Evolutionary conservation across 192 early-diverging fungal genomes (phyloP).

Genomic region (Thamnidium elegans): DNA sequence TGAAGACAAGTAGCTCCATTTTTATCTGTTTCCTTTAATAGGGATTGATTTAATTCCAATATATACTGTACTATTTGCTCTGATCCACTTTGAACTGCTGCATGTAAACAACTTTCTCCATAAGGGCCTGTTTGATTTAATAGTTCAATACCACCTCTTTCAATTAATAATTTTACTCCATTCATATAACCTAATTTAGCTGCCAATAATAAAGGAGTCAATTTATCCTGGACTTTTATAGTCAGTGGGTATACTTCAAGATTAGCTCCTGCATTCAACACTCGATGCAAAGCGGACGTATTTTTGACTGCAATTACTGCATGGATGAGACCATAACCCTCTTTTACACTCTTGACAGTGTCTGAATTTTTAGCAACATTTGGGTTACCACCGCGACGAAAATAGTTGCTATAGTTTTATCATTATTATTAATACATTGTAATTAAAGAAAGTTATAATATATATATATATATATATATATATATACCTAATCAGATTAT

Average conservation of each 20-base stretch:
- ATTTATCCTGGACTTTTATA: slow-evolving; percentile 1
- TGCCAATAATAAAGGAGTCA: slow-evolving; percentile 24
- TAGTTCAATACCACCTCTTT: slow-evolving; percentile 18
- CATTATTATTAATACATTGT: neutral
- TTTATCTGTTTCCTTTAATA: slow-evolving; percentile 19
- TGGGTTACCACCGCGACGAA: slow-evolving; percentile 26
- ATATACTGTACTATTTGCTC: slow-evolving; percentile 19
- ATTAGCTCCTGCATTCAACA: slow-evolving; percentile 29
- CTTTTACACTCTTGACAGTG: slow-evolving; percentile 16
- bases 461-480: neutral
- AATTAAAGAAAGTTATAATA: neutral
- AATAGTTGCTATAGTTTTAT: slow-evolving; percentile 24
- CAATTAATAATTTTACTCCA: slow-evolving; percentile 25
- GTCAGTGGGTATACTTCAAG: slow-evolving; percentile 21
- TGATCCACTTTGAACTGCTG: slow-evolving; percentile 17
- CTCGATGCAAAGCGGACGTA: slow-evolving; percentile 18
- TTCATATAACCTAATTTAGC: slow-evolving; percentile 25
- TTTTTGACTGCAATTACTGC: slow-evolving; percentile 22
- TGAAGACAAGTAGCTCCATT: slow-evolving; percentile 28
- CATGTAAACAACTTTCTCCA: slow-evolving; percentile 16
- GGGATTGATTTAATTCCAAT: slow-evolving; percentile 1
- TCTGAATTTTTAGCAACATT: slow-evolving; percentile 32
- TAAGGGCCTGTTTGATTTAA: slow-evolving; percentile 9
- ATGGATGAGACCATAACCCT: slow-evolving; percentile 31
- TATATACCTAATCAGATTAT: slow-evolving; percentile 24